Evolutionary conservation across 1,139 yeast genomes (phyloP), one percentile per base, ranked within the genome.

Genomic region (Protomyces arabidopsidicola): DNA sequence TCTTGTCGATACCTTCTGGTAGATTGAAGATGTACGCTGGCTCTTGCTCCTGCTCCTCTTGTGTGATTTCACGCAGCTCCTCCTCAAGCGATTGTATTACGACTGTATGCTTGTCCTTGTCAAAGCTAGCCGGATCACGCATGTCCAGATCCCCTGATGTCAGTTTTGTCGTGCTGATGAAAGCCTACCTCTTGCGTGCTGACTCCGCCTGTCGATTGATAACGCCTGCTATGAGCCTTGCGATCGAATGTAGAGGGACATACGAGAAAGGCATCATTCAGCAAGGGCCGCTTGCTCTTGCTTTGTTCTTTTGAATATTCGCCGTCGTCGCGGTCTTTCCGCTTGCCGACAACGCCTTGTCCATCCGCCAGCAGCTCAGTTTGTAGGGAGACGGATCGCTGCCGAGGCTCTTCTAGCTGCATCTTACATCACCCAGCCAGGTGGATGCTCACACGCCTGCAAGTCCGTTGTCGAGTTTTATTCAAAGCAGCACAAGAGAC

Each of bases 81-180:
- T 64, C 61, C 16, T 64, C 66, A 39, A 64, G 55, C 22, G 61
- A 56, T 12, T 48, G 55, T 20, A 64, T 50, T 2, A 60, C 54
- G 34, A 58, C 58, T 4, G 66, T 64, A 39, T 64, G 61, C 18
- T 65, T 58, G 50, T 64, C 65, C 51, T 64, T 64, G 45, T 45
- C 53, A 45, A 48, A 64, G 35, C 36, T 45, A 5, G 61, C 45
- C 51, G 50, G 14, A 4, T 34, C 57, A n/a, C 34, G 45, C 60
- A 60, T 60, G 38, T 50, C 36, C 14, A n/a, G n/a, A 20, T 60
- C 64, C 20, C 51, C 51, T 36, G n/a, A 10, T 0, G n/a, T 53
- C 12, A 35, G n/a, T 16, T n/a, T 2, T n/a, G 18, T 14, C 2
- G 16, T 53, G 45, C 2, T 12, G 14, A 10, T 34, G n/a, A n/a